Conservation (phyloP, 176 grass and related monocot genomes). For the Calamus simplicifolius region DNA sequence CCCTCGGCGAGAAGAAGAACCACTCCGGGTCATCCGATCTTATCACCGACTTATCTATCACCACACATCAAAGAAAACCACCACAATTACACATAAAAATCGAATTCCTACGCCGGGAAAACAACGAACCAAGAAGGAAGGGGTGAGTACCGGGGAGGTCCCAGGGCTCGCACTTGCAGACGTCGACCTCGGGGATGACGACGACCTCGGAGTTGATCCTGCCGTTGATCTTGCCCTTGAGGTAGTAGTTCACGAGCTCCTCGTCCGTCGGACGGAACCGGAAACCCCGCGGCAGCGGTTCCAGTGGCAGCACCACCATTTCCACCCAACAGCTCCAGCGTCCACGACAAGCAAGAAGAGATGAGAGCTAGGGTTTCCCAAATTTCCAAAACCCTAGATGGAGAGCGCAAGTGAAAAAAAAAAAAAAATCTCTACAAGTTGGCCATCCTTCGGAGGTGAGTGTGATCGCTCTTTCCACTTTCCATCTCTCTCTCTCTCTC, state of each 20-base stretch:
- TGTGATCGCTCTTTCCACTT: too few relatives aligned
- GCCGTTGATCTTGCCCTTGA: constrained; percentile 36
- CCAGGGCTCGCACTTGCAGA: constrained; percentile 46
- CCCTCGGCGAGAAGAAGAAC: constrained; percentile 62
- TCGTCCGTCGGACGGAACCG: constrained; percentile 39
- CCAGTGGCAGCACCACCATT: constrained; percentile 9
- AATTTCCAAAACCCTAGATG: too few relatives aligned
- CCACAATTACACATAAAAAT: constrained; percentile 1
- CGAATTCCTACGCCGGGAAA: neutral
- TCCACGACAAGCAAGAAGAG: too few relatives aligned
- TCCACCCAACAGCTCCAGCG: neutral
- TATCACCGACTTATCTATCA: constrained; percentile 34
- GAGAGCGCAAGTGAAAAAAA: too few relatives aligned
- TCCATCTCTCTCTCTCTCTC: too few relatives aligned
- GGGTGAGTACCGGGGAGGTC: constrained; percentile 31
- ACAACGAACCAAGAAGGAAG: neutral
- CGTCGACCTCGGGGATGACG: constrained; percentile 39
- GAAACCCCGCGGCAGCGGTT: constrained; percentile 31
- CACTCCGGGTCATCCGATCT: constrained; percentile 50
- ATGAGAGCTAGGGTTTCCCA: too few relatives aligned
- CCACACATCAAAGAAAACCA: constrained; percentile 3
- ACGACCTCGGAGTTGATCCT: constrained; percentile 14
- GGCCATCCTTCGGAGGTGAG: too few relatives aligned
- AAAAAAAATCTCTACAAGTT: too few relatives aligned
- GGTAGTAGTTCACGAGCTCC: constrained; percentile 42